Conservation (phyloP, 768 basidiomycete genomes). For the Rhodosporidiobolus odoratus region DNA sequence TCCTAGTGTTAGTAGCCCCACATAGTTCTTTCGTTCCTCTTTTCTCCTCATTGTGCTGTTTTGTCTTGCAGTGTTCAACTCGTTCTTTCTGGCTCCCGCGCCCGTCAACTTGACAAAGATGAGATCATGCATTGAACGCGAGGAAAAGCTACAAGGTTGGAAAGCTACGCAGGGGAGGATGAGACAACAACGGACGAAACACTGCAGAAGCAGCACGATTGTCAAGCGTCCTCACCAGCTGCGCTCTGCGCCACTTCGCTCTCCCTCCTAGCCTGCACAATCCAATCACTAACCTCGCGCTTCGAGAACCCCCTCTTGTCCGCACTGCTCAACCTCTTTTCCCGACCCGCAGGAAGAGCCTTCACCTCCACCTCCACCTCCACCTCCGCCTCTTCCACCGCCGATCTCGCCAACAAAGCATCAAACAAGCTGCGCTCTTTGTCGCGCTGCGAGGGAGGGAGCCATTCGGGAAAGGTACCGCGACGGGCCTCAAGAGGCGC, state of each 20-base stretch:
- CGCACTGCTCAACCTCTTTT: neutral
- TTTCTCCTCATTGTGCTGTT: neutral
- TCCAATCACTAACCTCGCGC: slow-evolving; percentile 3
- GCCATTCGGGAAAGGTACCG: slow-evolving; percentile 3
- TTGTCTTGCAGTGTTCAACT: no score
- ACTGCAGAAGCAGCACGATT: no score
- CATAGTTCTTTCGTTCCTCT: neutral
- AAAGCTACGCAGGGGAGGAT: neutral
- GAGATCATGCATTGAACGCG: no score
- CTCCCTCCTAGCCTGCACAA: neutral
- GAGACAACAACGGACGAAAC: neutral
- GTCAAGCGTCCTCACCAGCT: neutral
- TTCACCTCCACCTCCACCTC: neutral
- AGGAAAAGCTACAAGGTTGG: neutral
- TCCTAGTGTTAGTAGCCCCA: neutral
- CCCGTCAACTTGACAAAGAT: neutral
- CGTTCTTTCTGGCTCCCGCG: neutral
- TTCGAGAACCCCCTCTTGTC: slow-evolving; percentile 8
- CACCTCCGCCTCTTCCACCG: neutral
- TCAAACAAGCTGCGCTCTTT: slow-evolving; percentile 8
- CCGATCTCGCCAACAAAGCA: neutral
- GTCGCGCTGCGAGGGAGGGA: slow-evolving; percentile 1
- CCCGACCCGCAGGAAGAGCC: neutral
- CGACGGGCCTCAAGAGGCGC: neutral
- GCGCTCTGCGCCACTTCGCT: neutral